These are phyloP conservation scores for Vigna mungo DNA, from an alignment of 306 rosid species.

Conservation along the genomic window DNA sequence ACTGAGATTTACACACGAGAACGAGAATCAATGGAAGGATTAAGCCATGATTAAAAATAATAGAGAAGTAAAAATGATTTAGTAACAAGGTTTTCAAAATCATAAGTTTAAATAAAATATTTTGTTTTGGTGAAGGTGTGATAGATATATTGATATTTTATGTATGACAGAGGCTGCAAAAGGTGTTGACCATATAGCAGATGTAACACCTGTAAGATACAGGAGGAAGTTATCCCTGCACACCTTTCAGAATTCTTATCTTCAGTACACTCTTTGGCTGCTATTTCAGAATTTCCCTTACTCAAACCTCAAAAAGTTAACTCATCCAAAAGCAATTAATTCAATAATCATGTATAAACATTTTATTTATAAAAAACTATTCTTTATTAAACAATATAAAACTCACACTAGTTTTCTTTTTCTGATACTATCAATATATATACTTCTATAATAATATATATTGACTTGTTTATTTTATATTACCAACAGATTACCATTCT, in stretches of 20 bases:
- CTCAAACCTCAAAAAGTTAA: background rate
- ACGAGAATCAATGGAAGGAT: no score
- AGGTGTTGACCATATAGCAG: background rate
- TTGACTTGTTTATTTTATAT: background rate
- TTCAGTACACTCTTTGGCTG: background rate
- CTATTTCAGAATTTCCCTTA: background rate
- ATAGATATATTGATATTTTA: background rate
- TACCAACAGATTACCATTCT: background rate
- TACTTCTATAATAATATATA: background rate
- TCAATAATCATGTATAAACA: background rate
- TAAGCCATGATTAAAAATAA: no score
- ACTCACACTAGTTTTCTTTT: background rate
- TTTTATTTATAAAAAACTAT: background rate
- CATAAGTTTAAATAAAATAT: no score
- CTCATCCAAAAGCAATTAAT: background rate
- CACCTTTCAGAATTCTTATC: slow-evolving; percentile 35
- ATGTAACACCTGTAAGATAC: background rate
- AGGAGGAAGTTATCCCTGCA: slow-evolving; percentile 26
- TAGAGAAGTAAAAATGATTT: no score
- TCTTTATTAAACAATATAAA: background rate
- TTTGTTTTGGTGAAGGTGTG: no score
- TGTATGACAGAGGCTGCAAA: background rate
- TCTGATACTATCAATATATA: background rate
- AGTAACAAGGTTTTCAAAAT: no score
- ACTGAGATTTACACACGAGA: no score